These are phyloP conservation scores for Cutaneotrichosporon cyanovorans DNA, from an alignment of 1,284 basidiomycete species.

Conservation along the genomic window DNA sequence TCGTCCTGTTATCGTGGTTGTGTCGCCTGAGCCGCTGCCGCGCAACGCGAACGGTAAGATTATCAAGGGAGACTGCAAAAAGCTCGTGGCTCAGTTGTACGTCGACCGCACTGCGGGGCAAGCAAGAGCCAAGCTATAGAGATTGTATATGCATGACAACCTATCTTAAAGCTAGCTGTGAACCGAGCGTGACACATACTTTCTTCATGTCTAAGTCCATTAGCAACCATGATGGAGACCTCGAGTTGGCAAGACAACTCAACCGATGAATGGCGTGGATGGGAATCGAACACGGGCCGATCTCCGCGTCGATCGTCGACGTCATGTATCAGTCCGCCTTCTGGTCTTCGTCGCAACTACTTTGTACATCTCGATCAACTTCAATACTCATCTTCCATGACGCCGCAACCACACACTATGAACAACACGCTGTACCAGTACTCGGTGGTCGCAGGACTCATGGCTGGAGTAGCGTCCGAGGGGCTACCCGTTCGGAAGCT, in stretches of 20 bases:
- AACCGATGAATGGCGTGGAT: no score
- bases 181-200: no score
- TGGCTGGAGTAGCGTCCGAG: conserved; percentile 10
- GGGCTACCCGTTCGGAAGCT: conserved; percentile 5
- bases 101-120: background rate
- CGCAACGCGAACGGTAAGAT: conserved; percentile 17
- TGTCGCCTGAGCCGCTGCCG: conserved; percentile 5
- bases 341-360: background rate
- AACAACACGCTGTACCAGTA: conserved; percentile 11
- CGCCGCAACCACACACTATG: background rate
- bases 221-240: no score
- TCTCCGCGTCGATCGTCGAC: no score
- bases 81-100: conserved; percentile 14
- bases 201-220: no score
- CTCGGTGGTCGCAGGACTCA: conserved; percentile 11
- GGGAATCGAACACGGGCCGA: no score
- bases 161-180: no score
- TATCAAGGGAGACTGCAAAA: conserved; percentile 11
- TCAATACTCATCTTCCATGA: background rate
- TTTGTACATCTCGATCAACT: background rate
- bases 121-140: background rate
- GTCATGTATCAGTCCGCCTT: background rate
- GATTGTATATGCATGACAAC: no score
- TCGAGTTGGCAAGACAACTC: no score
- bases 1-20: conserved; percentile 11